Conservation (phyloP, 495 filamentous ascomycete genomes). For the Penicillium paradoxum region DNA sequence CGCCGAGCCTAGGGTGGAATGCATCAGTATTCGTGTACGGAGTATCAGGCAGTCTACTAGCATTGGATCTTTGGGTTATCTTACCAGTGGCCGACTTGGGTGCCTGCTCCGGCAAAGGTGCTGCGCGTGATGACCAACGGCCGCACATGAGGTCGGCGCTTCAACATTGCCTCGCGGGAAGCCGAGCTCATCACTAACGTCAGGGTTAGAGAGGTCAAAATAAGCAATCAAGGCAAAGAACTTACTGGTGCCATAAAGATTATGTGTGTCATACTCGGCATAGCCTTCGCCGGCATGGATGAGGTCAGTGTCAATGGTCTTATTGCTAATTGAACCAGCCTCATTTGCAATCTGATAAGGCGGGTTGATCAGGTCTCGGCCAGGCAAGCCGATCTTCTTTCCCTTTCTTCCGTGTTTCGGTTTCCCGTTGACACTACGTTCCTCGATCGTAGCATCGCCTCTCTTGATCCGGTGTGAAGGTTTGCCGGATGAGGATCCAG, state of each 20-base stretch:
- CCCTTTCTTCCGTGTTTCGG: conserved; percentile 12
- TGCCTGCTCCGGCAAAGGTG: conserved; percentile 77
- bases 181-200: conserved; percentile 67
- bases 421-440: neutral
- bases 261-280: conserved; percentile 76
- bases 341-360: conserved; percentile 73
- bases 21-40: neutral
- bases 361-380: conserved; percentile 63
- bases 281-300: conserved; percentile 64
- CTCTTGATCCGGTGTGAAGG: neutral
- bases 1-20: conserved; percentile 53
- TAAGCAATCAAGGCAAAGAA: neutral
- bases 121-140: conserved; percentile 80
- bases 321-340: conserved; percentile 62
- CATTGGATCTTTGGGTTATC: neutral
- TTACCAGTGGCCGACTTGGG: conserved; percentile 74
- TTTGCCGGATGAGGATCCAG: conserved; percentile 23
- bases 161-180: conserved; percentile 62
- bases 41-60: neutral
- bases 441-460: neutral
- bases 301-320: conserved; percentile 70
- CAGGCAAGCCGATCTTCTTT: conserved; percentile 50
- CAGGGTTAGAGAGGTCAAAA: neutral
- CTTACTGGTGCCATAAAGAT: conserved; percentile 73
- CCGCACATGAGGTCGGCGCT: conserved; percentile 59